A percentile compares a stretch with the other conserved stretches of the same genome.
These are phyloP conservation scores for Capsicum chinense DNA, from an alignment of 257 asterid species.

Conservation along the genomic window DNA sequence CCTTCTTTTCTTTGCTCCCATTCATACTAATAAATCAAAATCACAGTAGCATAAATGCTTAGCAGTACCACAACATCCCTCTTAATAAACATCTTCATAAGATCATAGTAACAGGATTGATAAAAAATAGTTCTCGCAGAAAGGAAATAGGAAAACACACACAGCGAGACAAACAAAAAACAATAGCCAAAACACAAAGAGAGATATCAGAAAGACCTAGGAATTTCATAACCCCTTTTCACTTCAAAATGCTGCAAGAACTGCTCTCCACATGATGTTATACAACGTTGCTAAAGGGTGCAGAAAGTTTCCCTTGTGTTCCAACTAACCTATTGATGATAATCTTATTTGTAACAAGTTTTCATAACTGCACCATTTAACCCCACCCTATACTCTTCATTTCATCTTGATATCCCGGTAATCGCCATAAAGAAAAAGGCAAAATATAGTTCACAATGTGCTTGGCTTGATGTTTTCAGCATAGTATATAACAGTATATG, in stretches of 20 bases:
- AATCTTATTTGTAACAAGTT: not conserved
- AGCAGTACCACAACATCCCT: not conserved
- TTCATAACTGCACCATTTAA: not conserved
- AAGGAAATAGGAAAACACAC: not conserved
- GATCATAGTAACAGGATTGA: not conserved
- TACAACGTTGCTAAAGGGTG: not conserved
- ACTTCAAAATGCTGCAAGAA: not conserved
- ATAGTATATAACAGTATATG: too few species aligned
- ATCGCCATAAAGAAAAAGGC: not conserved
- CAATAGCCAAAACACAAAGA: not conserved
- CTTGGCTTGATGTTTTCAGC: not conserved
- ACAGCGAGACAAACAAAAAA: not conserved
- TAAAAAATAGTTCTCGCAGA: not conserved
- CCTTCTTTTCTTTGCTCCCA: not conserved
- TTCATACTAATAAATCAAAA: not conserved
- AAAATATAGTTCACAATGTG: not conserved
- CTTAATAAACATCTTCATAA: constrained; percentile 11
- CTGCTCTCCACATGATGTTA: not conserved
- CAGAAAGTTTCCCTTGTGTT: not conserved
- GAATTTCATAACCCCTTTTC: not conserved
- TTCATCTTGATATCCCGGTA: too few species aligned
- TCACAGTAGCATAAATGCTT: not conserved
- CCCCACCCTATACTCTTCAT: not conserved
- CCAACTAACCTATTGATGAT: not conserved
- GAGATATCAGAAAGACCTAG: not conserved